Percentiles rank a stretch among this genome's conserved stretches.
Conservation (phyloP, 192 early-diverging fungal species). For the Diversispora eburnea region DNA sequence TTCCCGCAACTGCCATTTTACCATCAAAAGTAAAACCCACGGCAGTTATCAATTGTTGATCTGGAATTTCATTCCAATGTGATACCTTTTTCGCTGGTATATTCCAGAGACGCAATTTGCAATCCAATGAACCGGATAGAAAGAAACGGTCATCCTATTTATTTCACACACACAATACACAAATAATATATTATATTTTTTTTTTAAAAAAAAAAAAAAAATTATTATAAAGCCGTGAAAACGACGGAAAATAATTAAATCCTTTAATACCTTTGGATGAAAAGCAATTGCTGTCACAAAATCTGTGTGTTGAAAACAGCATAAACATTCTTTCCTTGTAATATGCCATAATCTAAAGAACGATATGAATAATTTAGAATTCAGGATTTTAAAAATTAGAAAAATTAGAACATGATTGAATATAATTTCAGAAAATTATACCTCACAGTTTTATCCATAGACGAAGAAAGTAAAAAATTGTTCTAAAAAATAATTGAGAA, state of each 20-base stretch:
- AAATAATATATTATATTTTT: neutral
- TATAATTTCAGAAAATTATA: constrained; percentile 4
- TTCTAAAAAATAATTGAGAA: constrained; percentile 34
- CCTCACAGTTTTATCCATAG: constrained; percentile 78
- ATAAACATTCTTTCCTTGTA: constrained; percentile 65
- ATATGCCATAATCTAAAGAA: constrained; percentile 72
- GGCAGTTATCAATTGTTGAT: constrained; percentile 72
- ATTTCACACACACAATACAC: neutral
- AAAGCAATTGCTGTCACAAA: constrained; percentile 78
- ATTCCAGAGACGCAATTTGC: constrained; percentile 79
- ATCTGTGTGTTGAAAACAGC: constrained; percentile 74
- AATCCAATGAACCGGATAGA: constrained; percentile 75
- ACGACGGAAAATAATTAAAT: neutral
- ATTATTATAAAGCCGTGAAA: neutral
- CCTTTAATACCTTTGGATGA: constrained; percentile 53
- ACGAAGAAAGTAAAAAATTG: constrained; percentile 76
- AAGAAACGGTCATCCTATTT: constrained; percentile 73
- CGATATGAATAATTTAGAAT: neutral
- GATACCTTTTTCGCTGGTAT: constrained; percentile 72
- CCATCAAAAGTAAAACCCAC: constrained; percentile 75
- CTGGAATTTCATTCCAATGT: constrained; percentile 70
- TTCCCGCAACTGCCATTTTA: constrained; percentile 69
- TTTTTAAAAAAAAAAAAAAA: no score
- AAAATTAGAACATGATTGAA: no score
- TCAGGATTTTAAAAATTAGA: no score